Evolutionary conservation across 2,329 filamentous ascomycete genomes (phyloP), one percentile per base, ranked within the genome.

Genomic region (Cadophora sp.): DNA sequence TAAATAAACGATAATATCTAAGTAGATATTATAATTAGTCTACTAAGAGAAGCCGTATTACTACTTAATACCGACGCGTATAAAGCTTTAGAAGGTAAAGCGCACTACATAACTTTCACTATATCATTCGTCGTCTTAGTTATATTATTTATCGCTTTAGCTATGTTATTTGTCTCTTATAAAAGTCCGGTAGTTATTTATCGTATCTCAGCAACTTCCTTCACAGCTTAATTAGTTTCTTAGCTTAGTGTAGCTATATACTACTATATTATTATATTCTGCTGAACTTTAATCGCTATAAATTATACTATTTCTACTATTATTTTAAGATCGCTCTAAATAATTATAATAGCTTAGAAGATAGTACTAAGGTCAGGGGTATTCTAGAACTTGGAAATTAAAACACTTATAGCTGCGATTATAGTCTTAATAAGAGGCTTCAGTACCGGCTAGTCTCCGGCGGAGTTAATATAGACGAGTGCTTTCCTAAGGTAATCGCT

Each of bases 11-110:
- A 66, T 50, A 51, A 55, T 48, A 61, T 70, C 34, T 70, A 50
- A 37, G 66, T 69, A 65, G 65, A 70, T 66, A 71, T 68, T 68
- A 56, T 71, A 26, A 68, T 69, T 71, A 51, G 69, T 67, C 50
- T 70, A 46, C 66, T 68, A 68, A 68, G 31, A 59, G 34, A 61
- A 12, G 53, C 29, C 14, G 53, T 19, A 64, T 68, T 68, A 48
- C 51, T 62, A 48, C 40, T 62, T n/a, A 63, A 46, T 40, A 27
- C 51, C 26, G 26, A 55, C 27, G 26, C 26, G 26, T 55, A 55
- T 55, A 8, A 55, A 55, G 51, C 51, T 26, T 55, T 31, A 31
- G 27, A 26, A 55, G 51, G 22, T 26, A 48, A 43, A 16, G 31
- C 37, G 26, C 24, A 31, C 46, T 63, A 19, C n/a, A 63, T 26